Base-by-base conservation (phyloP, 371 early-diverging fungal genomes). In the Smittium culicis region DNA sequence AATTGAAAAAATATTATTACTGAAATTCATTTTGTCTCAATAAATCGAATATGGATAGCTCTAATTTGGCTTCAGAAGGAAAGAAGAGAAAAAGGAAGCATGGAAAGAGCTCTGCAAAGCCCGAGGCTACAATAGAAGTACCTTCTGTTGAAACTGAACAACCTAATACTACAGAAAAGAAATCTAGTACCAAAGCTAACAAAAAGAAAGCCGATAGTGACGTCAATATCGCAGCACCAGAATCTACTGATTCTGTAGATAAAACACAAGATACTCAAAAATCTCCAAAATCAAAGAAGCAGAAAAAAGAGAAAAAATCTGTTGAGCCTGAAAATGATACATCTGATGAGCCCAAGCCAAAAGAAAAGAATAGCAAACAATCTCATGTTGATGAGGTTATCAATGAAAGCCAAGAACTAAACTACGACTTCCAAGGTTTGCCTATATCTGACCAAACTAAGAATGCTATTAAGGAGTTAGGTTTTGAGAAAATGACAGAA, bases 401-500 rank as follows among this genome's bases (percentile, higher is more conserved):
- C 8, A 31, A 35, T 29, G 33, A 27, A 28, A 28, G 29, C 1
- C 63, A 61, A 5, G 32, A 66, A 16, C 25, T 67, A 11, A 31
- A 72, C 54, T 68, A 81, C 45, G 82, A 81, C 25, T 91, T 91
- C 61, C 71, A 75, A 32, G 79, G 79, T 17, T 75, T 91, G 2
- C 86, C 85, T 16, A 72, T 86, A 62, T 80, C 81, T 56, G 86
- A 86, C 35, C 79, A 80, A 62, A 85, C 90, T 17, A 81, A 83
- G 73, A 86, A 90, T 66, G 95, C 92, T 2, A 89, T 98, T 71
- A 80, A 80, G 64, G 94, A 91, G 65, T 89, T 96, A 87, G 94
- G 93, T 27, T 98, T 97, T 76, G 83, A 83, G 33, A 80, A 80
- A 67, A 98, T 98, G 99, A 98, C 99, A 0, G 91, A 94, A 73